Percentiles rank a stretch among this genome's conserved stretches.
These are phyloP conservation scores for Opeltia flavorubescens DNA, from an alignment of 495 filamentous ascomycete genomes.

Conservation along the genomic window DNA sequence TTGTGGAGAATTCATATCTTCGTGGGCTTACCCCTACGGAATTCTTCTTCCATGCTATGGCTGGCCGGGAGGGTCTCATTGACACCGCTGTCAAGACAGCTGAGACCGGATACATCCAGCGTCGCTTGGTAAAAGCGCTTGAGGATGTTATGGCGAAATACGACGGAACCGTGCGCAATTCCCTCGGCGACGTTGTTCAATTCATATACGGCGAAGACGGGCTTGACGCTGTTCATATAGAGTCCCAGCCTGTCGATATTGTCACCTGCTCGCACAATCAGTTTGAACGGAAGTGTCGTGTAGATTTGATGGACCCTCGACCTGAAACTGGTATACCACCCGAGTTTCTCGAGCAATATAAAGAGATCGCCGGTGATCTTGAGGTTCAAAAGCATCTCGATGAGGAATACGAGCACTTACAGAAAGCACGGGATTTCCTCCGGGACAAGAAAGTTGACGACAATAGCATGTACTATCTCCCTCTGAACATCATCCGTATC, in stretches of 20 bases:
- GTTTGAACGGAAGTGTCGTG: conserved; percentile 65
- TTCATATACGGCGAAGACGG: conserved; percentile 98
- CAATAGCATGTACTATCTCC: conserved; percentile 74
- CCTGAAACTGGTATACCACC: conserved; percentile 44
- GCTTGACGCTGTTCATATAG: conserved; percentile 77
- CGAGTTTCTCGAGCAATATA: conserved; percentile 70
- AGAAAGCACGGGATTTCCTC: conserved; percentile 59
- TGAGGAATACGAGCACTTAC: conserved; percentile 71
- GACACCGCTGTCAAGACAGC: conserved; percentile 99
- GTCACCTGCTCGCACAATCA: conserved; percentile 57
- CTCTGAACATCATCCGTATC: conserved; percentile 80
- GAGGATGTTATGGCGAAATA: conserved; percentile 98
- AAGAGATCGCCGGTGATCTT: conserved; percentile 74
- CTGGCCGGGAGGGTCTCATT: conserved; percentile 98
- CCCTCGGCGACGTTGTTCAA: conserved; percentile 90
- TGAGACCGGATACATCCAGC: conserved; percentile 97
- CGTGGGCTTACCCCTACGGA: conserved; percentile 89
- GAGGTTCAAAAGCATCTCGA: conserved; percentile 75
- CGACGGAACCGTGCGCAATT: conserved; percentile 94
- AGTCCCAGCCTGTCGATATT: conserved; percentile 79
- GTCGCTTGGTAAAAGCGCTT: conserved; percentile 91
- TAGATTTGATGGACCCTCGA: conserved; percentile 89
- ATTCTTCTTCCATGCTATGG: conserved; percentile 99
- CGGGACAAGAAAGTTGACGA: conserved; percentile 51
- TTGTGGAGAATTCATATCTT: conserved; percentile 98